Percentiles rank a stretch among this genome's conserved stretches.
Evolutionary conservation across 129 eudicot species (phyloP).

Genomic region (Scalesia atractyloides): DNA sequence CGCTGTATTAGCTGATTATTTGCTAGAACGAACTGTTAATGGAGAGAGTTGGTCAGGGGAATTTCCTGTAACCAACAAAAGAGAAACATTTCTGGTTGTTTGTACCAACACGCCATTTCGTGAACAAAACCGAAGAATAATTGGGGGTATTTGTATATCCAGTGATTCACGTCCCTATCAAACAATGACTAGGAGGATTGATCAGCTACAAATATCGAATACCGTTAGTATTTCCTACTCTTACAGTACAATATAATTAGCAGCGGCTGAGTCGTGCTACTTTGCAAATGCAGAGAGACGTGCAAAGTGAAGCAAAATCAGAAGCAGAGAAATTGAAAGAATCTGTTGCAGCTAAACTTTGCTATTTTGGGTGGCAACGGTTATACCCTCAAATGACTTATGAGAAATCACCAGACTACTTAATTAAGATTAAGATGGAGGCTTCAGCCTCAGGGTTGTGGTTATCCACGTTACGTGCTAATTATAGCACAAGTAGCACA

Average conservation of each 20-base stretch:
- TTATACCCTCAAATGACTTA: too few species aligned
- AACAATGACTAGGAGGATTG: constrained; percentile 1
- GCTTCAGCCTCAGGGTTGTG: constrained; percentile 50
- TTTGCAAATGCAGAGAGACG: constrained; percentile 58
- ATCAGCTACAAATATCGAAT: constrained; percentile 45
- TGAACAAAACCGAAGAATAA: constrained; percentile 48
- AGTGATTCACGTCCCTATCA: constrained; percentile 55
- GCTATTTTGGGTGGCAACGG: too few species aligned
- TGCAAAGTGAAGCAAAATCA: too few species aligned
- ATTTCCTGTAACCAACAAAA: constrained; percentile 61
- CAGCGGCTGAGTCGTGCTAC: too few species aligned
- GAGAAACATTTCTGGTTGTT: constrained; percentile 47
- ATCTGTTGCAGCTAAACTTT: too few species aligned
- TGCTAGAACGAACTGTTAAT: constrained; percentile 34
- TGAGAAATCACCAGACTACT: constrained; percentile 27
- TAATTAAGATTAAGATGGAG: constrained; percentile 22
- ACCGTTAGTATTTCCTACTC: constrained; percentile 44
- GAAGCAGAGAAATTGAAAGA: too few species aligned
- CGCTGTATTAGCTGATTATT: constrained; percentile 32
- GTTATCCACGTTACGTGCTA: constrained; percentile 45
- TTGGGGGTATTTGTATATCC: constrained; percentile 62
- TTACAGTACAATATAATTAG: too few species aligned
- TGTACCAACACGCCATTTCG: constrained; percentile 60
- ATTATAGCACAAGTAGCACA: constrained; percentile 48
- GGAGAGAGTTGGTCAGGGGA: constrained; percentile 82